These are phyloP conservation scores for Achaetomium macrosporum DNA, from an alignment of 2,329 filamentous ascomycete genomes.

Conservation along the genomic window DNA sequence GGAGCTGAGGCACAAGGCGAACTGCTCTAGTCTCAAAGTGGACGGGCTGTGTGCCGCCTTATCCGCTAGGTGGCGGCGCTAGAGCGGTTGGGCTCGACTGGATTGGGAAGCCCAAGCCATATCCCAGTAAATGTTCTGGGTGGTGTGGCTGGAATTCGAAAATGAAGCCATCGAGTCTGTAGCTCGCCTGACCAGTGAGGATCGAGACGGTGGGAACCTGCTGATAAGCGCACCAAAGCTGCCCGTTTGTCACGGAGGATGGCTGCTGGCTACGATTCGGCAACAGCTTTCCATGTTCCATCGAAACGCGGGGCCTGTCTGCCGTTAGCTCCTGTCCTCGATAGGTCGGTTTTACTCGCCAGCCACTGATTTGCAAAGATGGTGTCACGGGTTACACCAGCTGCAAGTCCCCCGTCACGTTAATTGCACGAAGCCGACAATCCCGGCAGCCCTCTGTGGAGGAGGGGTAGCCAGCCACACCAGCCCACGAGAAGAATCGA, in stretches of 20 bases:
- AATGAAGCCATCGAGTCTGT: constrained; percentile 1
- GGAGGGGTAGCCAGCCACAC: neutral
- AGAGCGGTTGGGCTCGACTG: neutral
- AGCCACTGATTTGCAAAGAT: constrained; percentile 8
- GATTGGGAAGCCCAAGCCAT: neutral
- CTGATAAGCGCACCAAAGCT: constrained; percentile 14
- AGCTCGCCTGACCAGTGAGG: constrained; percentile 8
- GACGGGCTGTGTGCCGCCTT: constrained; percentile 8
- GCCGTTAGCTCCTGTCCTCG: neutral
- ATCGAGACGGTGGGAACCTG: constrained; percentile 1
- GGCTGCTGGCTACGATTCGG: constrained; percentile 11
- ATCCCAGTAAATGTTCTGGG: neutral
- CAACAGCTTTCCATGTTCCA: neutral
- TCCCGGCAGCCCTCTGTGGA: neutral
- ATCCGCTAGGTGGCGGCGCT: constrained; percentile 4
- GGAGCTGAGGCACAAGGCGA: constrained; percentile 19
- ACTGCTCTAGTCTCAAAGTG: constrained; percentile 9
- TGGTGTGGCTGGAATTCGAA: constrained; percentile 9
- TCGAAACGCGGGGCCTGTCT: neutral
- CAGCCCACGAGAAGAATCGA: neutral
- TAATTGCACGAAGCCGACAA: constrained; percentile 9
- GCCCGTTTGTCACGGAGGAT: constrained; percentile 16
- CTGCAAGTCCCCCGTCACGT: constrained; percentile 18
- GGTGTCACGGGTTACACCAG: constrained; percentile 12
- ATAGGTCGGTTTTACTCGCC: constrained; percentile 1